Evolutionary conservation across 2,329 filamentous ascomycete species (phyloP).

Genomic region (Dothideomycetidae sp.): DNA sequence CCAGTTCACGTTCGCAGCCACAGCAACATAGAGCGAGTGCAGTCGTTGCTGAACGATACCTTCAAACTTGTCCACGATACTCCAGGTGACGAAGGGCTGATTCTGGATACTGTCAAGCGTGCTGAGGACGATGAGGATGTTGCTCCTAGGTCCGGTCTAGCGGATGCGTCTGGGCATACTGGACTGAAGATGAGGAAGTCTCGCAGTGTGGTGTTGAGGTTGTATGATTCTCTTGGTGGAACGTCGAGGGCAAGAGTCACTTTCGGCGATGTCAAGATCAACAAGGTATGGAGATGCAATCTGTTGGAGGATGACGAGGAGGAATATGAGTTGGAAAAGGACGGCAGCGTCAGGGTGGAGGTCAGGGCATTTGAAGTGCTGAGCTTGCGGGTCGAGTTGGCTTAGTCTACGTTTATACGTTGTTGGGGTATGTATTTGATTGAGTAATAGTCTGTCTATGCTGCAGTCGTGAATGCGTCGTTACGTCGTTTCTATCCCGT

Average conservation of each 20-base stretch:
- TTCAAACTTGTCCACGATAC: constrained; percentile 44
- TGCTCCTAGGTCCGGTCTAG: constrained; percentile 23
- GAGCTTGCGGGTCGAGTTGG: constrained; percentile 22
- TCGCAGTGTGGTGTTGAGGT: constrained; percentile 64
- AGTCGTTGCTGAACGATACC: constrained; percentile 31
- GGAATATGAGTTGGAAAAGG: constrained; percentile 39
- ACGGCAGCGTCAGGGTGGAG: constrained; percentile 25
- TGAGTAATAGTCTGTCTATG: no score
- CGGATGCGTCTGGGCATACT: constrained; percentile 6
- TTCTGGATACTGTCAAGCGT: constrained; percentile 84
- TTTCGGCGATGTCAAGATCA: constrained; percentile 52
- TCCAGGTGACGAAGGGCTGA: constrained; percentile 43
- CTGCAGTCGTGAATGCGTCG: neutral
- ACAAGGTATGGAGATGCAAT: constrained; percentile 70
- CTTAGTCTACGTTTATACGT: constrained; percentile 13
- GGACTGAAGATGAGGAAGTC: constrained; percentile 43
- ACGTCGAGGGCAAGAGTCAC: constrained; percentile 56
- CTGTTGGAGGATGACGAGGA: constrained; percentile 76
- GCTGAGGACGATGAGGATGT: constrained; percentile 48
- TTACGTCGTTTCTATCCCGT: neutral
- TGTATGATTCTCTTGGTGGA: constrained; percentile 84
- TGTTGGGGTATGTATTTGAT: neutral
- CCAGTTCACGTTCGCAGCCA: constrained; percentile 47
- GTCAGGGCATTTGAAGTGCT: constrained; percentile 27
- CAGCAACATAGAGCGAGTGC: constrained; percentile 12